Percentiles rank a stretch among this genome's conserved stretches.
Evolutionary conservation across 208 protist genomes (phyloP).

Genomic region (Trypanosoma caninum): DNA sequence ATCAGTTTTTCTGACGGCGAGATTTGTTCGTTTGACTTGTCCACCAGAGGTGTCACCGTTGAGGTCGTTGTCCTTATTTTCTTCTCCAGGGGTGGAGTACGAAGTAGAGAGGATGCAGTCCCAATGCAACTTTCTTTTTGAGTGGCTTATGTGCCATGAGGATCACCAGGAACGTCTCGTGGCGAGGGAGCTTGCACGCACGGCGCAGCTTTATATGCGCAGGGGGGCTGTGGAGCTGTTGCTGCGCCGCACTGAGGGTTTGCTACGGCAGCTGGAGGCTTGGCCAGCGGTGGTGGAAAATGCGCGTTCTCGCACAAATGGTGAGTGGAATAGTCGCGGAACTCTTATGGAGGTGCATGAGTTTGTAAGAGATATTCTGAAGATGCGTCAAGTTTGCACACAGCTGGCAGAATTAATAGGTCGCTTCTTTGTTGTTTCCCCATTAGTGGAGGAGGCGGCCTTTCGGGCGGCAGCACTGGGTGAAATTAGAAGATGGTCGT

Average conservation of each 20-base stretch:
- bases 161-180: not conserved
- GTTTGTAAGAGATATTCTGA: slow-evolving; percentile 3
- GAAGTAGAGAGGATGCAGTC: slow-evolving; percentile 14
- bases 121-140: slow-evolving; percentile 9
- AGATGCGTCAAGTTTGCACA: not conserved
- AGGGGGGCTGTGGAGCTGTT: slow-evolving; percentile 7
- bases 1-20: too few relatives aligned
- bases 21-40: not conserved
- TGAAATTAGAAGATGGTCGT: slow-evolving; percentile 17
- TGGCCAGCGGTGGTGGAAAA: slow-evolving; percentile 13
- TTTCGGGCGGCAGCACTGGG: slow-evolving; percentile 1
- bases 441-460: slow-evolving; percentile 26
- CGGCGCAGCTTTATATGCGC: not conserved
- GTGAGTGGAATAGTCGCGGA: slow-evolving; percentile 1
- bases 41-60: slow-evolving; percentile 1
- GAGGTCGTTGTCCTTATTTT: not conserved
- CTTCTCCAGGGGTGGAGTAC: not conserved
- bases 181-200: slow-evolving; percentile 3
- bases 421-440: slow-evolving; percentile 21
- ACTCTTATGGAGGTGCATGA: slow-evolving; percentile 7
- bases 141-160: slow-evolving; percentile 15
- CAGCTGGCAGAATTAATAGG: slow-evolving; percentile 16
- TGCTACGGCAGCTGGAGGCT: slow-evolving; percentile 17
- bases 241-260: slow-evolving; percentile 11
- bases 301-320: not conserved